A percentile compares a stretch with the other conserved stretches of the same genome.
Evolutionary conservation across 129 eudicot species (phyloP).

Genomic region (Tanacetum coccineum): DNA sequence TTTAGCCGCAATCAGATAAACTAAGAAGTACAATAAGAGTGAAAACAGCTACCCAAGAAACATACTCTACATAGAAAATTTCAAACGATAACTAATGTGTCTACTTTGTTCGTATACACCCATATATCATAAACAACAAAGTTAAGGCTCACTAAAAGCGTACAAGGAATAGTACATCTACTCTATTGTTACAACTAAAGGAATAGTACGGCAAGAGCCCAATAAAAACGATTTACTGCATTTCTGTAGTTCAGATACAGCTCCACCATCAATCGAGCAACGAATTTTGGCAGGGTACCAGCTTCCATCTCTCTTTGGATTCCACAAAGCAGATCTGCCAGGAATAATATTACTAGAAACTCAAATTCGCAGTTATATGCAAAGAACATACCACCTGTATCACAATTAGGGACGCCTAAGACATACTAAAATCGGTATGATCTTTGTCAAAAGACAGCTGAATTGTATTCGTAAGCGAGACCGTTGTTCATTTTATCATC

Average conservation of each 20-base stretch:
- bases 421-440: not conserved
- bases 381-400: slow-evolving; percentile 3
- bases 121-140: too few relatives aligned
- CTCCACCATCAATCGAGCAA: slow-evolving; percentile 80
- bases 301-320: slow-evolving; percentile 73
- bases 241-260: slow-evolving; percentile 76
- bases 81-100: too few relatives aligned
- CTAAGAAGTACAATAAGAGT: too few relatives aligned
- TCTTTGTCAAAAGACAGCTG: too few relatives aligned
- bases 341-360: slow-evolving; percentile 7
- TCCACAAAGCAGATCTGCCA: slow-evolving; percentile 66
- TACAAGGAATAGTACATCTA: too few relatives aligned
- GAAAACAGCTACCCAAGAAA: too few relatives aligned
- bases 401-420: not conserved
- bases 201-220: slow-evolving; percentile 20
- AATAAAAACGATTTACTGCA: slow-evolving; percentile 55
- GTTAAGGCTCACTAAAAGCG: too few relatives aligned
- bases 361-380: not conserved
- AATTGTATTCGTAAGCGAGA: too few relatives aligned
- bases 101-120: too few relatives aligned
- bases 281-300: slow-evolving; percentile 56
- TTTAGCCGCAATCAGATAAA: too few relatives aligned
- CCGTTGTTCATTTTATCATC: too few relatives aligned
- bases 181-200: slow-evolving; percentile 10
- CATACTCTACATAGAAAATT: too few relatives aligned